phyloP scores from a whole-genome alignment of 2,329 filamentous ascomycete species.

The Hypoxylon rubiginosum region DNA sequence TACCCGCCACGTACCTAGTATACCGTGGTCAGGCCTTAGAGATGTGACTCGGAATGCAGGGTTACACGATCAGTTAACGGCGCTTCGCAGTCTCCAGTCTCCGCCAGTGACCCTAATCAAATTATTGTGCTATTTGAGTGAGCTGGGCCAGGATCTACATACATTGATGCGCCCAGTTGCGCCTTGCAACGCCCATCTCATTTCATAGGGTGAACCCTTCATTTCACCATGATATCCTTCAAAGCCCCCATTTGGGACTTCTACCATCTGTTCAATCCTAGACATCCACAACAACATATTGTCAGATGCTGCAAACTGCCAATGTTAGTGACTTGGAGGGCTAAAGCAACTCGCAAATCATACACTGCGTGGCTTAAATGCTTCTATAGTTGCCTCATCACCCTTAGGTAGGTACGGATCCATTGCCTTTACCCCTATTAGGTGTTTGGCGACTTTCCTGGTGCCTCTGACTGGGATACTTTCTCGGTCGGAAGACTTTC shows the following conservation, averaged over 20 bases:
- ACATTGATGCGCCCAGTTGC: too few relatives aligned
- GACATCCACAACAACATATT: background rate
- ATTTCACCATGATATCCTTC: background rate
- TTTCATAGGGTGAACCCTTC: background rate
- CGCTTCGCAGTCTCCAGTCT: constrained; percentile 1
- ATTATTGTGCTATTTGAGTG: constrained; percentile 9
- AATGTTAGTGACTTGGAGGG: background rate
- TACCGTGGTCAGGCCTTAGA: background rate
- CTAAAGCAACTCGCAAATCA: constrained; percentile 3
- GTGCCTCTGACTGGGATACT: background rate
- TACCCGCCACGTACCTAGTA: background rate
- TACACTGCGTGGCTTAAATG: background rate
- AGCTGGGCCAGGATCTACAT: background rate
- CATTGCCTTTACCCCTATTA: constrained; percentile 6
- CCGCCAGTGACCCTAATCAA: constrained; percentile 1
- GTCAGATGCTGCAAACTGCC: background rate
- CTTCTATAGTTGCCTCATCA: constrained; percentile 1
- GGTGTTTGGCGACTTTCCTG: background rate
- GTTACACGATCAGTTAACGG: constrained; percentile 7
- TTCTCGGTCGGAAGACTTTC: background rate
- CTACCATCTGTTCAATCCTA: background rate
- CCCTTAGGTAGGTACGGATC: constrained; percentile 8
- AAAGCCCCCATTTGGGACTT: background rate
- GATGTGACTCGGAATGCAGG: constrained; percentile 2
- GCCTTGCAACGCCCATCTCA: background rate